These are phyloP conservation scores for Phialophora tarda DNA, from an alignment of 2,329 filamentous ascomycete genomes.

Conservation along the genomic window DNA sequence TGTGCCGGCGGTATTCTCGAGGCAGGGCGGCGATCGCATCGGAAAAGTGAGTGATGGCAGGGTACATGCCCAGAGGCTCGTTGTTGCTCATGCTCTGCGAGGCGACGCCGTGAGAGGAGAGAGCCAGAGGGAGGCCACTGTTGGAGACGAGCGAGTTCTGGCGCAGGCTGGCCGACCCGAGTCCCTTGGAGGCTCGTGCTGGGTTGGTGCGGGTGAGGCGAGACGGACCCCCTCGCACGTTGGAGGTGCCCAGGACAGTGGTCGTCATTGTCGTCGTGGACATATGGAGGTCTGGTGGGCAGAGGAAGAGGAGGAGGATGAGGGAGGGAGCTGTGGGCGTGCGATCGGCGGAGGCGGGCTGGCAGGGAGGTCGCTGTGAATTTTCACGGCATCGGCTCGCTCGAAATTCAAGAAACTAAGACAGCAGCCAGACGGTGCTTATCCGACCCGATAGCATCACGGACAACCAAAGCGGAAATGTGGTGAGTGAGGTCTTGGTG, in stretches of 20 bases:
- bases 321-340: conserved; percentile 24
- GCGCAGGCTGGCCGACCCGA: conserved; percentile 49
- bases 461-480: neutral
- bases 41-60: conserved; percentile 76
- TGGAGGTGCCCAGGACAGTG: conserved; percentile 39
- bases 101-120: conserved; percentile 36
- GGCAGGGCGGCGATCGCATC: conserved; percentile 91
- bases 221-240: conserved; percentile 36
- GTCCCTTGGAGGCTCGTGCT: conserved; percentile 55
- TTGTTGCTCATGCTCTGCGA: conserved; percentile 24
- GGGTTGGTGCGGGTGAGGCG: conserved; percentile 58
- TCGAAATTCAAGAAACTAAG: neutral
- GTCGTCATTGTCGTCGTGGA: conserved; percentile 39
- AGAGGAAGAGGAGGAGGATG: conserved; percentile 8
- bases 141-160: conserved; percentile 42
- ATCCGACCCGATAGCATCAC: conserved; percentile 12
- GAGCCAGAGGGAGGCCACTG: conserved; percentile 32
- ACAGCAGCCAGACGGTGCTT: neutral
- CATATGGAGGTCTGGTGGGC: conserved; percentile 20
- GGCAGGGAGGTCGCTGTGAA: conserved; percentile 7
- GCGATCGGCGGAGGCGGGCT: conserved; percentile 22
- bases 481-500: conserved; percentile 4
- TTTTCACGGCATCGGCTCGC: conserved; percentile 13
- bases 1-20: conserved; percentile 93
- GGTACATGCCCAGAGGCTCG: conserved; percentile 62